Percentiles rank a stretch among this genome's conserved stretches.
These are phyloP conservation scores for Leonotis leonurus DNA, from an alignment of 257 asterid species.

Conservation along the genomic window DNA sequence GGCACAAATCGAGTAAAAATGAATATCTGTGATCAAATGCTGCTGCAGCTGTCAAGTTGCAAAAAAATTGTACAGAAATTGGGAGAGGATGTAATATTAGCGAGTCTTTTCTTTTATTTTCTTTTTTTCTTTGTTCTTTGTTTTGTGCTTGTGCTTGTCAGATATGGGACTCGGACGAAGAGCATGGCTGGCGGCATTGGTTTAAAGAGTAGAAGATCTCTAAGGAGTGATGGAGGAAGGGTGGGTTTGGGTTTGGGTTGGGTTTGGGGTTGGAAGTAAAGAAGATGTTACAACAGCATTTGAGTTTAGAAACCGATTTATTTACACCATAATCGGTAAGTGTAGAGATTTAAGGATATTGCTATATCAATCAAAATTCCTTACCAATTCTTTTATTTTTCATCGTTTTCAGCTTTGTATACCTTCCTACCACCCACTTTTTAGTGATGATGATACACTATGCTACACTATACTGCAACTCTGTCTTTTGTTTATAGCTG, in stretches of 20 bases:
- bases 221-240: constrained; percentile 8
- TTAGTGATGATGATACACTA: too few species aligned
- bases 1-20: not conserved
- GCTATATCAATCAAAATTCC: constrained; percentile 30
- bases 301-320: constrained; percentile 37
- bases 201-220: constrained; percentile 10
- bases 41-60: constrained; percentile 1
- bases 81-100: constrained; percentile 55
- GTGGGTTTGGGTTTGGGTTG: not conserved
- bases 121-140: constrained; percentile 14
- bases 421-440: not conserved
- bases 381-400: constrained; percentile 25
- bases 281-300: constrained; percentile 18
- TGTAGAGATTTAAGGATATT: constrained; percentile 59
- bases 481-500: not conserved
- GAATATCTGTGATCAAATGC: not conserved
- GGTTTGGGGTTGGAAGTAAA: constrained; percentile 8
- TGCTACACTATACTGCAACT: too few species aligned
- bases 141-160: constrained; percentile 17
- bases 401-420: constrained; percentile 16
- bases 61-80: constrained; percentile 68
- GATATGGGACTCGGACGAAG: not conserved
- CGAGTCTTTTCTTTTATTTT: constrained; percentile 15
- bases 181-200: not conserved
- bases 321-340: constrained; percentile 59